Conservation (phyloP, 192 early-diverging fungal species). For the Coemansia sp. region DNA sequence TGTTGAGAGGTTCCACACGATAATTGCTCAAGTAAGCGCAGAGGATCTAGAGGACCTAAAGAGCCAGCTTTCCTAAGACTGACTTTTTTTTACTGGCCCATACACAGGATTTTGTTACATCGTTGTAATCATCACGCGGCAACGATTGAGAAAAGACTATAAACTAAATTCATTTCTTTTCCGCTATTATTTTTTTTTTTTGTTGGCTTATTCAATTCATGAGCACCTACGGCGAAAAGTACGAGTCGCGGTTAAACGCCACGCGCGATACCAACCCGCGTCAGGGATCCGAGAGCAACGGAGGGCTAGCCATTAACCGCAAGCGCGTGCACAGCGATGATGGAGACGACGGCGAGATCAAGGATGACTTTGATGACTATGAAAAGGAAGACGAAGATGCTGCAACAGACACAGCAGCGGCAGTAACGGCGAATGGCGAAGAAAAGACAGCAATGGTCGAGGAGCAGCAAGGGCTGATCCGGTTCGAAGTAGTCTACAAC, state of each 20-base stretch:
- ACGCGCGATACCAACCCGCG: constrained; percentile 22
- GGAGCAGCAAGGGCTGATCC: constrained; percentile 66
- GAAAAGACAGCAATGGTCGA: constrained; percentile 67
- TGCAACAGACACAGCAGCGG: not conserved
- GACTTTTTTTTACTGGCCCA: not conserved
- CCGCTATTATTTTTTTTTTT: not conserved
- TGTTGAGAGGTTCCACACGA: constrained; percentile 23
- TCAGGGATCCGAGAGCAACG: constrained; percentile 3
- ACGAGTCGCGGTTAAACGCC: constrained; percentile 52
- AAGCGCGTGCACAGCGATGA: constrained; percentile 45
- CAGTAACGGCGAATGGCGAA: constrained; percentile 20
- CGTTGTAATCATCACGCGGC: not conserved
- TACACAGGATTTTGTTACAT: not conserved
- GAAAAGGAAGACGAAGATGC: constrained; percentile 33
- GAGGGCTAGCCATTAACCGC: constrained; percentile 2
- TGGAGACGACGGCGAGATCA: constrained; percentile 29
- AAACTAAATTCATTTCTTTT: not conserved
- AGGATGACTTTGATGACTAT: constrained; percentile 32
- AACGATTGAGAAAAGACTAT: not conserved
- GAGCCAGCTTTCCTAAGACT: constrained; percentile 21
- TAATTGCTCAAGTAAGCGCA: constrained; percentile 28
- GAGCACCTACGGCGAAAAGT: constrained; percentile 53
- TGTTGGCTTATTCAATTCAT: constrained; percentile 8
- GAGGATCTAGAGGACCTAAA: constrained; percentile 32
- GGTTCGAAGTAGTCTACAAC: constrained; percentile 77